phyloP scores from a whole-genome alignment of 305 asterid species.

The Fraxinus baroniana region DNA sequence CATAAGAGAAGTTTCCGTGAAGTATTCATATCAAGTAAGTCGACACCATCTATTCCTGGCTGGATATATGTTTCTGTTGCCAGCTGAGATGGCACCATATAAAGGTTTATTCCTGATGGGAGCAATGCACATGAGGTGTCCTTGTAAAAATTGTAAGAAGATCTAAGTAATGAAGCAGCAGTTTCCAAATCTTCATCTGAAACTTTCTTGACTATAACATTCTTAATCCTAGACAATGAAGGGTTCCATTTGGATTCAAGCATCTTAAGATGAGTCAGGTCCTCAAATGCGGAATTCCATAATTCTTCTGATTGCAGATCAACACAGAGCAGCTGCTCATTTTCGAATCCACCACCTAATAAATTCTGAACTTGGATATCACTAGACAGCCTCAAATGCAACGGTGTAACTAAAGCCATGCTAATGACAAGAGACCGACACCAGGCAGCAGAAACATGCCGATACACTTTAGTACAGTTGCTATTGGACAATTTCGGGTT shows the following conservation, averaged over 20 bases:
- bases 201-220: slow-evolving; percentile 78
- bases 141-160: slow-evolving; percentile 88
- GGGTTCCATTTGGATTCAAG: slow-evolving; percentile 89
- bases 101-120: slow-evolving; percentile 92
- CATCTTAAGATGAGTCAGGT: slow-evolving; percentile 60
- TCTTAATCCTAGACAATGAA: slow-evolving; percentile 72
- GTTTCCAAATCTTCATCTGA: slow-evolving; percentile 93
- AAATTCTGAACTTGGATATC: slow-evolving; percentile 53
- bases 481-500: slow-evolving; percentile 91
- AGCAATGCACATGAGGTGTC: slow-evolving; percentile 93
- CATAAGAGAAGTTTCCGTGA: slow-evolving; percentile 88
- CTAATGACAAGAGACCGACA: slow-evolving; percentile 92
- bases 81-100: slow-evolving; percentile 85
- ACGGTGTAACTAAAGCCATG: slow-evolving; percentile 88
- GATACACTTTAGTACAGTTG: slow-evolving; percentile 69
- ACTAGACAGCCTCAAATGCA: slow-evolving; percentile 70
- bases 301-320: slow-evolving; percentile 89
- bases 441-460: slow-evolving; percentile 95
- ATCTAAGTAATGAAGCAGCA: slow-evolving; percentile 75
- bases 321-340: slow-evolving; percentile 71
- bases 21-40: slow-evolving; percentile 93
- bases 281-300: slow-evolving; percentile 86
- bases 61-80: slow-evolving; percentile 87
- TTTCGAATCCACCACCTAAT: slow-evolving; percentile 53
- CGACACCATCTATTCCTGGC: slow-evolving; percentile 90